Percentiles rank a stretch among this genome's conserved stretches.
phyloP scores from a whole-genome alignment of 2,329 filamentous ascomycete genomes.

The Nothopassalora personata region DNA sequence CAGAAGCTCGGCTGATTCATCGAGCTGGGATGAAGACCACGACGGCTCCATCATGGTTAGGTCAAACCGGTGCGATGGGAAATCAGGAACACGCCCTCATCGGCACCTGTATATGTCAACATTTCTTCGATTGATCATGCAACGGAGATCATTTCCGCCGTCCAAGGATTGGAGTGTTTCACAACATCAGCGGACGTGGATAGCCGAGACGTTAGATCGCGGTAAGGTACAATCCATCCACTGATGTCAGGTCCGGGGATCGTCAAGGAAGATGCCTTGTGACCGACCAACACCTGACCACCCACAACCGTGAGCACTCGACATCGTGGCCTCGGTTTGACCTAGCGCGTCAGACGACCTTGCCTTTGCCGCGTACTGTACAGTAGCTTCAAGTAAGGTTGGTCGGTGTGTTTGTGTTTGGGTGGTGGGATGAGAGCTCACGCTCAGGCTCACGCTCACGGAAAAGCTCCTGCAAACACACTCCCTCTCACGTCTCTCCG shows the following conservation, averaged over 20 bases:
- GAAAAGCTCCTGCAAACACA: neutral
- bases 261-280: slow-evolving; percentile 3
- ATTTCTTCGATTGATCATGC: neutral
- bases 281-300: slow-evolving; percentile 7
- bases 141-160: slow-evolving; percentile 1
- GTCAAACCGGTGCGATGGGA: too few species aligned
- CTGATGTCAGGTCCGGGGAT: neutral
- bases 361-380: slow-evolving; percentile 8
- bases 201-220: neutral
- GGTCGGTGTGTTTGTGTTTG: neutral
- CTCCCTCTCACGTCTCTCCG: neutral
- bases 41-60: too few species aligned
- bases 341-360: slow-evolving; percentile 13
- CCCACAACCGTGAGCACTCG: neutral
- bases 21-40: too few species aligned
- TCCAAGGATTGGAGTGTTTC: slow-evolving; percentile 2
- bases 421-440: neutral
- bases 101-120: neutral
- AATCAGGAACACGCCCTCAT: neutral
- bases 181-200: neutral
- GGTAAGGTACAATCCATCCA: neutral
- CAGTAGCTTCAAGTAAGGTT: slow-evolving; percentile 5
- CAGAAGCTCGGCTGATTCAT: too few species aligned
- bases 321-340: neutral
- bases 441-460: neutral